Evolutionary conservation across 805 yeast species (phyloP), one percentile per base, ranked within the genome.

Genomic region (Lachancea mirantina): DNA sequence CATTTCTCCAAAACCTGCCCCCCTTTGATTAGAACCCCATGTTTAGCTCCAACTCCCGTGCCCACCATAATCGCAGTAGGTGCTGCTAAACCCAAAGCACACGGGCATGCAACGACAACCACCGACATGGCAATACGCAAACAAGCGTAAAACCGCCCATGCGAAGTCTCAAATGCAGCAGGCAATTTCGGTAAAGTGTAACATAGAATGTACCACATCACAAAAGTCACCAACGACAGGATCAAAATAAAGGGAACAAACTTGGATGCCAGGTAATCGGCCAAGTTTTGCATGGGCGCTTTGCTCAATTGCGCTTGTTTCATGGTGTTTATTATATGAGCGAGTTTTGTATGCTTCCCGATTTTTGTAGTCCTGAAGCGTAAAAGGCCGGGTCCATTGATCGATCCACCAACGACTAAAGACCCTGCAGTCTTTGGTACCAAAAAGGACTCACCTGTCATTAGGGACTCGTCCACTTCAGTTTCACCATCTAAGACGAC

Each of bases 51-150:
- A 14, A 85, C 80, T 24, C 98, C 98, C 2, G 97, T 89, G 6
- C 96, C 98, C 2, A 92, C 98, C 96, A 94, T 92, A 8, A 92
- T 84, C 0, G 97, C 97, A 2, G 98, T 94, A 1, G 99, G 99
- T 0, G 97, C 95, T 3, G 96, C 96, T 31, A 92, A 67, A 3
- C 98, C 99, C 15, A 92, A 62, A 0, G 98, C 97, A 68, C 98
- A 92, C 0, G 99, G 99, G 59, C 99, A 92, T 2, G 98, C 98
- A 30, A 92, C 96, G 8, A 92, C 96, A 42, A 94, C 74, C 4
- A 92, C 98, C 5, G 94, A 78, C 17, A 92, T 89, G 5, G 94
- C 79, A 28, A 88, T 69, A 47, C 82, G 77, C 36, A 94, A 57
- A 50, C 89, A 79, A 4, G 73, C 73, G 53, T 74, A 77, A 42